Percentiles rank a stretch among this genome's conserved stretches.
phyloP scores from a whole-genome alignment of 73 alveolate species.

The Paramecium primaurelia region DNA sequence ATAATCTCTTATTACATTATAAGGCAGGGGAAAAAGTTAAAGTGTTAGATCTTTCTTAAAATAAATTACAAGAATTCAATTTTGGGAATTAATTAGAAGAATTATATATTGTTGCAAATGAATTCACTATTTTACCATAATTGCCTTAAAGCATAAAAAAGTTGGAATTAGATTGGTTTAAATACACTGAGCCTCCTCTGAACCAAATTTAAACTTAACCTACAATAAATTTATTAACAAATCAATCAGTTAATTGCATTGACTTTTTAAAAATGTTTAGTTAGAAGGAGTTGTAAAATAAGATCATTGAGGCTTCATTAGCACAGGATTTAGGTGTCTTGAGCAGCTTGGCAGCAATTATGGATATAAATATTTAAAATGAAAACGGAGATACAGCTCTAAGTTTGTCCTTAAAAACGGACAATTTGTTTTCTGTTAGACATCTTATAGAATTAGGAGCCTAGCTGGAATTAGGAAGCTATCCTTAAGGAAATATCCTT shows the following conservation, averaged over 20 bases:
- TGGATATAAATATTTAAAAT: background rate
- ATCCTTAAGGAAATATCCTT: background rate
- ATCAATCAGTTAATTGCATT: background rate
- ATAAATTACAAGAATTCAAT: background rate
- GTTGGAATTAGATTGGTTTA: slow-evolving; percentile 36
- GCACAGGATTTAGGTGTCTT: background rate
- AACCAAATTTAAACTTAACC: background rate
- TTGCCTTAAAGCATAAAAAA: background rate
- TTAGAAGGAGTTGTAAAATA: background rate
- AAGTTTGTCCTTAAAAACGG: background rate
- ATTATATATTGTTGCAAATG: background rate
- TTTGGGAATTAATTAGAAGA: background rate
- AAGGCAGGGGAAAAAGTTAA: background rate
- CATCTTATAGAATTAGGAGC: slow-evolving; percentile 17
- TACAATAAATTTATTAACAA: background rate
- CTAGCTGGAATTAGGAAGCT: background rate
- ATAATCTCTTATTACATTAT: background rate
- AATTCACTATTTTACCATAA: background rate
- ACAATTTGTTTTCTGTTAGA: slow-evolving; percentile 4
- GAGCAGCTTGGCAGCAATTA: background rate
- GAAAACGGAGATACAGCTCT: slow-evolving; percentile 9
- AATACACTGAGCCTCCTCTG: background rate
- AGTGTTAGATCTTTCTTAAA: background rate
- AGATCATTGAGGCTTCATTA: background rate
- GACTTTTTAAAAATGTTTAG: background rate